Conservation (phyloP, 176 grass and related monocot genomes). For the Bonia amplexicaulis region DNA sequence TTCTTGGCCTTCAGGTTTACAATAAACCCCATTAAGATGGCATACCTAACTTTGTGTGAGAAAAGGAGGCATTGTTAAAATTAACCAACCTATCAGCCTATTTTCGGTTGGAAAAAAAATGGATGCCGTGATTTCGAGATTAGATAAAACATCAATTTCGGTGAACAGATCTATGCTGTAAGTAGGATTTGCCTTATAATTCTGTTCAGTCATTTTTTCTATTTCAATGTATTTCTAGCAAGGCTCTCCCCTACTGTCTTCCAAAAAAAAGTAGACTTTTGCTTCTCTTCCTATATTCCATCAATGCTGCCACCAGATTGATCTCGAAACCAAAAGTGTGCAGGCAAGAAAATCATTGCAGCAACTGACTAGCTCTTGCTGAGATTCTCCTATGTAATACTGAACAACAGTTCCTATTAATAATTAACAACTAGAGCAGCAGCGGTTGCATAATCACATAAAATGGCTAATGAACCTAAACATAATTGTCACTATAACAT, state of each 20-base stretch:
- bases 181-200: background rate
- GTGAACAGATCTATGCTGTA: background rate
- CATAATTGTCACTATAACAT: background rate
- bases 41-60: background rate
- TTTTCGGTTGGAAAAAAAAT: background rate
- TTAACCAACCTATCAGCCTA: background rate
- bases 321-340: background rate
- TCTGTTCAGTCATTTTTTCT: background rate
- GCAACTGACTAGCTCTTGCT: background rate
- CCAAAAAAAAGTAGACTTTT: background rate
- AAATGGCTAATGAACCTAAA: background rate
- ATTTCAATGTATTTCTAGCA: conserved; percentile 1
- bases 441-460: background rate
- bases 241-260: background rate
- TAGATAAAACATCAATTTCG: background rate
- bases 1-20: background rate
- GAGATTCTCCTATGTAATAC: background rate
- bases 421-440: background rate
- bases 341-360: background rate
- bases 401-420: background rate
- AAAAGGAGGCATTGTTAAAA: background rate
- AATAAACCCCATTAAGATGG: background rate
- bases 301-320: background rate
- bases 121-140: background rate
- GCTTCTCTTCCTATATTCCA: background rate